Evolutionary conservation across 1,284 basidiomycete species (phyloP).

Genomic region (Xerocomus cyaneibrunnescens): DNA sequence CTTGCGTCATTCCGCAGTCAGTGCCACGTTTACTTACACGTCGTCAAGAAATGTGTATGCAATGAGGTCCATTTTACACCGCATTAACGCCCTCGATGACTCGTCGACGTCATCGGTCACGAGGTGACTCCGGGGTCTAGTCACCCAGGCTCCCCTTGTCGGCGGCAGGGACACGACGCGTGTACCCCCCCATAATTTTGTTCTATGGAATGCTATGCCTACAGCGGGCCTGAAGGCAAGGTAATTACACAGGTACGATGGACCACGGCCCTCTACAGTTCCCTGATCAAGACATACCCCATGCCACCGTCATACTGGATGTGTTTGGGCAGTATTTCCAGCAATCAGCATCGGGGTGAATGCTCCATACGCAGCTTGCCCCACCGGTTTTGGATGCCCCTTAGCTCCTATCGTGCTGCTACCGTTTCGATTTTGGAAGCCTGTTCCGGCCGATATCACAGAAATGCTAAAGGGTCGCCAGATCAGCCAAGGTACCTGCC

Average conservation of each 20-base stretch:
- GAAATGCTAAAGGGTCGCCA: background rate
- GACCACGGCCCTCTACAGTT: background rate
- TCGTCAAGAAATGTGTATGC: background rate
- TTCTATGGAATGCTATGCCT: background rate
- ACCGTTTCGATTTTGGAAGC: background rate
- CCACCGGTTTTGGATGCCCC: background rate
- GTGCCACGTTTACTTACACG: too few species aligned
- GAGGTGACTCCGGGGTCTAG: background rate
- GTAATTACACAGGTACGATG: background rate
- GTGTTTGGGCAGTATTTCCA: too few species aligned
- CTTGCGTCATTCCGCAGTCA: background rate
- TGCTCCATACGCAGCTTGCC: background rate
- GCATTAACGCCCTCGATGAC: too few species aligned
- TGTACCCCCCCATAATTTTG: too few species aligned
- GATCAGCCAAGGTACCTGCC: too few species aligned
- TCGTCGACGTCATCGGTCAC: background rate
- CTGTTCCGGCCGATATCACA: background rate
- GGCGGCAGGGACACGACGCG: background rate
- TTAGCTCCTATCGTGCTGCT: background rate
- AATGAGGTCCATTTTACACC: background rate
- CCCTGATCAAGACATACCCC: background rate
- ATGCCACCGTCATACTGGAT: too few species aligned
- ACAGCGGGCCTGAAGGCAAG: background rate
- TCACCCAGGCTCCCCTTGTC: background rate
- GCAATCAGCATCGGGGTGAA: background rate